phyloP scores from a whole-genome alignment of 306 rosid species.

The Quercus mongolica region DNA sequence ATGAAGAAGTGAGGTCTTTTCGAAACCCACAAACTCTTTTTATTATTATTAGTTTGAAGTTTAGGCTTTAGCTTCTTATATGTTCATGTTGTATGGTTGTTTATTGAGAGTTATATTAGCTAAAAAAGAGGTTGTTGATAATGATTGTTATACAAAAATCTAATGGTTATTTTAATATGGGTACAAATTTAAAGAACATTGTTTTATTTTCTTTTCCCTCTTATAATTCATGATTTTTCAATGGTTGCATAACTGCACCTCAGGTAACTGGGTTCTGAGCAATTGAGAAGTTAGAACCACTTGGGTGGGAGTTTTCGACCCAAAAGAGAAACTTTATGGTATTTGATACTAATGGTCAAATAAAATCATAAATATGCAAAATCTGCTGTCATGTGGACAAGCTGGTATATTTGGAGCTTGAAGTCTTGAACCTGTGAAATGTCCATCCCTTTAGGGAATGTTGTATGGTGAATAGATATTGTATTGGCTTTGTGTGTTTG shows the following conservation, averaged over 20 bases:
- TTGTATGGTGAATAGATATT: too few relatives aligned
- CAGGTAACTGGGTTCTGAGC: not conserved
- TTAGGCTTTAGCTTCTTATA: too few relatives aligned
- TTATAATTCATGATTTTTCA: not conserved
- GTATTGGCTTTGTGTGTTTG: too few relatives aligned
- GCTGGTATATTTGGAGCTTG: not conserved
- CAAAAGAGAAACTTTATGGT: not conserved
- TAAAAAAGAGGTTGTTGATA: too few relatives aligned
- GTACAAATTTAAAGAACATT: not conserved
- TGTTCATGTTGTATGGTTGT: too few relatives aligned
- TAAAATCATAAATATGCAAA: not conserved
- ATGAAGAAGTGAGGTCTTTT: slow-evolving; percentile 11
- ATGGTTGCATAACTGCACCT: not conserved
- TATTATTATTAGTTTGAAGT: not conserved
- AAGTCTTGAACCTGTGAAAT: not conserved
- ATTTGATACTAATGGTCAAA: not conserved
- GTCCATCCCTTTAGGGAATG: not conserved
- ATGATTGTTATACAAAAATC: too few relatives aligned
- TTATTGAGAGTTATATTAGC: too few relatives aligned
- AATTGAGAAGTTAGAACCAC: not conserved
- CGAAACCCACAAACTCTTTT: not conserved
- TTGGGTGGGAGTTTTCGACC: not conserved
- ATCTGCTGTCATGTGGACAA: not conserved
- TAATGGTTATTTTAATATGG: not conserved
- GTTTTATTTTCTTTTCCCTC: not conserved